phyloP scores from a whole-genome alignment of 1,284 basidiomycete species.

The Naganishia sp. region DNA sequence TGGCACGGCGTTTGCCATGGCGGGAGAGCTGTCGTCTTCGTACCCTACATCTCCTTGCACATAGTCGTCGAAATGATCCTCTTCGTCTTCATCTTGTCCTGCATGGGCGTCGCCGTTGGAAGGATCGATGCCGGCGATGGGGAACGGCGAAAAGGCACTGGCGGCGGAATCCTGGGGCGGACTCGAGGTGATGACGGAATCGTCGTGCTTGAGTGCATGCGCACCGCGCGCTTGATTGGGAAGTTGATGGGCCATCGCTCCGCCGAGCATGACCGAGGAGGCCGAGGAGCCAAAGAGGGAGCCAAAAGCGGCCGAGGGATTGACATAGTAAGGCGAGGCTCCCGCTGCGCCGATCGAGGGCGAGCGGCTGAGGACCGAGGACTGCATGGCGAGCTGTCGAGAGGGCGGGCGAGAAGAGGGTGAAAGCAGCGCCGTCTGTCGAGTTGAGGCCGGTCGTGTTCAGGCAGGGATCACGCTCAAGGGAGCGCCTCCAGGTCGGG shows the following conservation, averaged over 20 bases:
- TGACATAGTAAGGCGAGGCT: slow-evolving; percentile 10
- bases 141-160: background rate
- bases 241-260: background rate
- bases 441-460: too few relatives aligned
- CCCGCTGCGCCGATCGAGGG: slow-evolving; percentile 11
- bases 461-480: too few relatives aligned
- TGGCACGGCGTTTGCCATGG: background rate
- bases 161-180: background rate
- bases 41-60: slow-evolving; percentile 21
- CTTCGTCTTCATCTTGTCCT: slow-evolving; percentile 2
- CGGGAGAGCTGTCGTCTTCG: slow-evolving; percentile 7
- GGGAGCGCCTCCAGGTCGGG: too few relatives aligned
- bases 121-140: background rate
- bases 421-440: background rate
- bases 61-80: slow-evolving; percentile 28
- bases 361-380: slow-evolving; percentile 15
- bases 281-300: slow-evolving; percentile 3
- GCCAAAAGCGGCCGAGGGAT: slow-evolving; percentile 7
- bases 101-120: background rate
- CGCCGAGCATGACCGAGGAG: slow-evolving; percentile 7
- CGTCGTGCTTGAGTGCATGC: background rate
- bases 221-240: background rate
- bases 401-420: background rate
- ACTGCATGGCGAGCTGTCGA: background rate
- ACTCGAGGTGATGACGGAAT: background rate